phyloP scores from a whole-genome alignment of 1,284 basidiomycete genomes.

The Ceratobasidium sp. region DNA sequence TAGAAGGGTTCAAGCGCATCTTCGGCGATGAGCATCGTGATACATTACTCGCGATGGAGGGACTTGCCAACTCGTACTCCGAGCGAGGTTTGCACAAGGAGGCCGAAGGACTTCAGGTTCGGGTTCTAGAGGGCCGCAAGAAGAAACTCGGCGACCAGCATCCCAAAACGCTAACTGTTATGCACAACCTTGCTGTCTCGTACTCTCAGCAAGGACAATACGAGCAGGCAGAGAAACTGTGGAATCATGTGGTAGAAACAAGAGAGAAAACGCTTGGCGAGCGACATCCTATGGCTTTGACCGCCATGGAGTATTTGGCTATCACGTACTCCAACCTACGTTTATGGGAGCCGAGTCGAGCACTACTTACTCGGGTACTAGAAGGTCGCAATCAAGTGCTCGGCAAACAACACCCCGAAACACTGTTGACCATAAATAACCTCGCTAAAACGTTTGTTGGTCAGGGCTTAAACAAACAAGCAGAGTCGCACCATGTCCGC shows the following conservation, averaged over 20 bases:
- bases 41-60: background rate
- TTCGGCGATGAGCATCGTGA: slow-evolving; percentile 5
- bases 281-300: slow-evolving; percentile 12
- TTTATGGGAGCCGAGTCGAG: background rate
- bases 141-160: slow-evolving; percentile 8
- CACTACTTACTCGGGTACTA: background rate
- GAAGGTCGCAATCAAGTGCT: background rate
- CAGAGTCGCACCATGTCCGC: background rate
- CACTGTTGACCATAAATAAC: background rate
- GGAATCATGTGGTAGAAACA: background rate
- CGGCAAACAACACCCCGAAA: background rate
- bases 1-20: background rate
- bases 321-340: background rate
- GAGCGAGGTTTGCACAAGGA: slow-evolving; percentile 1
- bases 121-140: background rate
- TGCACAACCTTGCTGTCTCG: background rate
- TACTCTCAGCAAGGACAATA: background rate
- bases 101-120: background rate
- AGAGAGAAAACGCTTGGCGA: background rate
- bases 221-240: background rate
- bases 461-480: background rate
- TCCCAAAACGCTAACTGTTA: slow-evolving; percentile 6
- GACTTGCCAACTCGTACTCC: slow-evolving; percentile 3
- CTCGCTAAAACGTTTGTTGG: background rate
- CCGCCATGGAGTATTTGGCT: background rate